These are phyloP conservation scores for Gastrolobium bilobum DNA, from an alignment of 306 rosid species.

Conservation along the genomic window DNA sequence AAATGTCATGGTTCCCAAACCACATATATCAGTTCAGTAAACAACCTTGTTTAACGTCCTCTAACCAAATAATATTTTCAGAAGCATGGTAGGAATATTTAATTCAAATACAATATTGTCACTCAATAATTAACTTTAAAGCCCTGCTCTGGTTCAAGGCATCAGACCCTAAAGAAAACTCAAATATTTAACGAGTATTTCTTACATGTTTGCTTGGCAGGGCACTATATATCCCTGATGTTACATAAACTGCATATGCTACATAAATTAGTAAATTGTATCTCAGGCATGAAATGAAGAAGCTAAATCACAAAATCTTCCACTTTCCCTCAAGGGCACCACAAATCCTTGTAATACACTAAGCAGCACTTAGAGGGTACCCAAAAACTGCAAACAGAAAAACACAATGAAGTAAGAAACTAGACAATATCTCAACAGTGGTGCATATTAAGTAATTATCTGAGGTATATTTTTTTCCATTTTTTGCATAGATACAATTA, in stretches of 20 bases:
- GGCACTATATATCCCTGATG: no score
- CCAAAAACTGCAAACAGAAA: conserved; percentile 59
- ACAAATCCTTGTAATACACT: conserved; percentile 63
- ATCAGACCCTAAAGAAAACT: no score
- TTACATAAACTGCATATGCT: background rate
- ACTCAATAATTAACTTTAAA: no score
- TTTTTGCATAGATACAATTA: background rate
- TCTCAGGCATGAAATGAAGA: background rate
- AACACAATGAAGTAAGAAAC: conserved; percentile 25
- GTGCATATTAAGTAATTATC: conserved; percentile 23
- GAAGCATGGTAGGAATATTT: no score
- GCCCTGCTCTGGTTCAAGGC: no score
- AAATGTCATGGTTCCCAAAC: no score
- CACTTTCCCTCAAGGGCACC: conserved; percentile 56
- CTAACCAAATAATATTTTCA: no score
- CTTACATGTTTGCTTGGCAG: no score
- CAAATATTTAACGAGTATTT: no score
- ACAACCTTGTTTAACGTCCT: no score
- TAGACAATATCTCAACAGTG: background rate
- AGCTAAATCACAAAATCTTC: conserved; percentile 47
- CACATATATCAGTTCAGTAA: no score
- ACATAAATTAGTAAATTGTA: background rate
- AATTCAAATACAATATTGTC: no score
- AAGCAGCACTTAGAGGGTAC: conserved; percentile 70
- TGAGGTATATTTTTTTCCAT: background rate